phyloP scores from a whole-genome alignment of 2,329 filamentous ascomycete species.

The Thielaviopsis cerberus region DNA sequence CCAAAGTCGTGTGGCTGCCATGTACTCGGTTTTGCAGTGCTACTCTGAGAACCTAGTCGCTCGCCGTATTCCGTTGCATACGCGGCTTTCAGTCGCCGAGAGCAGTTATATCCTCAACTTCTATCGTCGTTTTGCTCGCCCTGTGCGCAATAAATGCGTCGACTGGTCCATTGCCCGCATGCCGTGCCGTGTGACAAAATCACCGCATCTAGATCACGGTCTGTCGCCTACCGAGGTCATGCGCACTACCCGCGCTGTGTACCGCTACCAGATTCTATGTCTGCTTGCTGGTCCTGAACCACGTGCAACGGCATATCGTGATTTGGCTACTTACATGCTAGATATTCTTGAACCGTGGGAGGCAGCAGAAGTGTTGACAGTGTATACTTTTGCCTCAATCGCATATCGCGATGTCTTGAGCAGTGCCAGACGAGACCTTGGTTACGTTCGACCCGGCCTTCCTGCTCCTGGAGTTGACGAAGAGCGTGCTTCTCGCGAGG shows the following conservation, averaged over 20 bases:
- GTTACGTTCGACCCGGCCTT: background rate
- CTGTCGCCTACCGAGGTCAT: background rate
- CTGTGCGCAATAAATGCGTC: constrained; percentile 1
- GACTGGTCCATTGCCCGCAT: constrained; percentile 3
- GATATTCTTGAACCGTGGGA: constrained; percentile 10
- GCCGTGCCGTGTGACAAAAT: background rate
- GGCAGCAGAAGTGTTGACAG: constrained; percentile 5
- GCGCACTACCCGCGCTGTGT: constrained; percentile 6
- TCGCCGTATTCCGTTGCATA: background rate
- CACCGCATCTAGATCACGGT: background rate
- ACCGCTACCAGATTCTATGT: constrained; percentile 8
- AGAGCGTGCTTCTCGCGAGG: background rate
- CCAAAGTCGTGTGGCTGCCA: constrained; percentile 1
- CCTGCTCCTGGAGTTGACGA: background rate
- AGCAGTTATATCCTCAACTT: constrained; percentile 6
- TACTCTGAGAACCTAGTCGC: background rate
- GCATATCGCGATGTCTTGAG: constrained; percentile 6
- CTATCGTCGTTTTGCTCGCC: constrained; percentile 5
- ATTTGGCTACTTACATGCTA: background rate
- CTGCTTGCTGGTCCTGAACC: constrained; percentile 2
- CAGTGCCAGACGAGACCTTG: background rate
- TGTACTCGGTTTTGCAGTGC: background rate
- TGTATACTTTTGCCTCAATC: constrained; percentile 5
- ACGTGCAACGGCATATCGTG: background rate
- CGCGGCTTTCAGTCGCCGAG: constrained; percentile 1